These are phyloP conservation scores for Didymella lethalis DNA, from an alignment of 2,329 filamentous ascomycete genomes.

Conservation along the genomic window DNA sequence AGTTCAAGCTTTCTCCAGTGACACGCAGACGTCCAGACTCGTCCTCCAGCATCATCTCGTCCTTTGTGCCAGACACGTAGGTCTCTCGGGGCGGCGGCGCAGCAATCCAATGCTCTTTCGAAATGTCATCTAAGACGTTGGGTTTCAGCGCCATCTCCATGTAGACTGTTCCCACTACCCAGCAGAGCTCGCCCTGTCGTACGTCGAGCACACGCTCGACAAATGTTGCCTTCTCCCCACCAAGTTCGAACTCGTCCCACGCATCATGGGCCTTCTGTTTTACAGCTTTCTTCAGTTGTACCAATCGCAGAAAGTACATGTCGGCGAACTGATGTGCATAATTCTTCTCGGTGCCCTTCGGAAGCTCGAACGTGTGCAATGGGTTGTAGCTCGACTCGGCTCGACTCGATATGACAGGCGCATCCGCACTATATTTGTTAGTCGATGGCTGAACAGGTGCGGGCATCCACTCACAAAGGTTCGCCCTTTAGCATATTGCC, in stretches of 20 bases:
- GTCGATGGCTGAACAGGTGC: not conserved
- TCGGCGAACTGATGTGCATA: slow-evolving; percentile 97
- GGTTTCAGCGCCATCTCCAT: slow-evolving; percentile 98
- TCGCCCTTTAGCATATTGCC: slow-evolving; percentile 38
- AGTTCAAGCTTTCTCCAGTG: slow-evolving; percentile 72
- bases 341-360: slow-evolving; percentile 68
- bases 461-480: slow-evolving; percentile 38
- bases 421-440: slow-evolving; percentile 38
- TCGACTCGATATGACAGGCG: slow-evolving; percentile 33
- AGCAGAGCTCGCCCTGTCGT: slow-evolving; percentile 92
- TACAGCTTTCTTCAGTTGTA: slow-evolving; percentile 84
- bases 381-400: slow-evolving; percentile 72
- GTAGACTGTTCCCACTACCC: slow-evolving; percentile 93
- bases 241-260: slow-evolving; percentile 81
- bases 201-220: slow-evolving; percentile 94
- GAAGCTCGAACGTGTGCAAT: slow-evolving; percentile 75
- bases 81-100: slow-evolving; percentile 79
- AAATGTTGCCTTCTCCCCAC: slow-evolving; percentile 74
- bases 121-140: slow-evolving; percentile 92
- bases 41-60: slow-evolving; percentile 88
- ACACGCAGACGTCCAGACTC: slow-evolving; percentile 89
- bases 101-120: slow-evolving; percentile 93
- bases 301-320: slow-evolving; percentile 93
- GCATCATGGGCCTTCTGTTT: slow-evolving; percentile 75
- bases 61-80: slow-evolving; percentile 72